Evolutionary conservation across 164 flowering plant species (phyloP).

Genomic region (Chimonanthus salicifolius): DNA sequence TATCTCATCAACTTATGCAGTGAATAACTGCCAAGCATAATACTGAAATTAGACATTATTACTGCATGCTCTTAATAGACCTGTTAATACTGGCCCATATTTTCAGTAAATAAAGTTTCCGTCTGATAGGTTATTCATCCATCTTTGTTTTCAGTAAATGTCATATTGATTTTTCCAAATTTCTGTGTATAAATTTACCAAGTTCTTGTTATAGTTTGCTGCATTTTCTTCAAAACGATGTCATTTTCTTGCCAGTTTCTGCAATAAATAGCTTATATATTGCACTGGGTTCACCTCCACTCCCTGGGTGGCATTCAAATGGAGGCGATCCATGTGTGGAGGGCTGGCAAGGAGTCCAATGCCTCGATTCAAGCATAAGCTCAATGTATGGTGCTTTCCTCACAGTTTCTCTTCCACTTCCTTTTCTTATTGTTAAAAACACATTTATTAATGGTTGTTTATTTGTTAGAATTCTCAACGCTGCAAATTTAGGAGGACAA

Average conservation of each 20-base stretch:
- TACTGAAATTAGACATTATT: neutral
- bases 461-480: constrained; percentile 57
- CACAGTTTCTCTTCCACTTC: neutral
- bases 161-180: neutral
- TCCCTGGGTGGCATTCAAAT: constrained; percentile 60
- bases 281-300: constrained; percentile 58
- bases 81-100: neutral
- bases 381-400: constrained; percentile 42
- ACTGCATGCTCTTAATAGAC: too few species aligned
- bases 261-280: constrained; percentile 60
- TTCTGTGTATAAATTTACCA: neutral
- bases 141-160: constrained; percentile 1
- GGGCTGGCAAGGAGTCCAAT: constrained; percentile 77
- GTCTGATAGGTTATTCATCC: neutral
- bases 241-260: constrained; percentile 32
- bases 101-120: neutral
- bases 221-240: neutral
- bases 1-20: neutral
- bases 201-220: neutral
- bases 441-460: neutral
- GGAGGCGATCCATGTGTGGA: constrained; percentile 92
- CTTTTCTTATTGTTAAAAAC: neutral
- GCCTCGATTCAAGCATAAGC: constrained; percentile 68
- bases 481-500: constrained; percentile 73
- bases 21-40: neutral